Evolutionary conservation across 108 stramenopile species (phyloP).

Genomic region (Cyclostephanos invisitatus): DNA sequence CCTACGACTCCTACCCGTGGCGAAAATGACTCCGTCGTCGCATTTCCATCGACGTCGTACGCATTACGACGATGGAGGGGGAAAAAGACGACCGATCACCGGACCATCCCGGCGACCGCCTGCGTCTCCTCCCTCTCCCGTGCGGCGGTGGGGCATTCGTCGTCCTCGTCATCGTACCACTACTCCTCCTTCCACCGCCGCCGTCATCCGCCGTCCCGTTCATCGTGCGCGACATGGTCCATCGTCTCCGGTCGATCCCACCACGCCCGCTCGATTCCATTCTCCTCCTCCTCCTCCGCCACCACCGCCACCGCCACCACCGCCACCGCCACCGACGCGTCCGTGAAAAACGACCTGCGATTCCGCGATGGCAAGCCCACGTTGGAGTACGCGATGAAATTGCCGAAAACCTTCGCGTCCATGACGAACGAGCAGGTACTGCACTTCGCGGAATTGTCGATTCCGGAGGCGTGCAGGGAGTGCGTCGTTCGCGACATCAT

Average conservation of each 20-base stretch:
- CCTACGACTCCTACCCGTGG: too few species aligned
- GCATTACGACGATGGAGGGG: neutral
- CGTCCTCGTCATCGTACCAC: neutral
- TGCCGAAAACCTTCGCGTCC: constrained; percentile 36
- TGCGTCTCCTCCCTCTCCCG: neutral
- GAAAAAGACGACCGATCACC: too few species aligned
- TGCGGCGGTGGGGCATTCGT: neutral
- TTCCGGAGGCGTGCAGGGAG: constrained; percentile 46
- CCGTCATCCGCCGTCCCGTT: neutral
- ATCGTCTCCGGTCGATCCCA: neutral
- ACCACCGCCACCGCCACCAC: too few species aligned
- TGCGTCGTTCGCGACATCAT: constrained; percentile 39
- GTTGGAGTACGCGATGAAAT: constrained; percentile 25
- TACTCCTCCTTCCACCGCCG: constrained; percentile 8
- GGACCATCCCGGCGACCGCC: neutral
- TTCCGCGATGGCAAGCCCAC: constrained; percentile 39
- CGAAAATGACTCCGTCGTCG: neutral
- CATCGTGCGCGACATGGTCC: neutral
- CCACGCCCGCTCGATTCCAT: too few species aligned
- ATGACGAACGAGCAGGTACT: constrained; percentile 44
- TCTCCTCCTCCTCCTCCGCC: too few species aligned
- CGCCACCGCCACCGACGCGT: neutral
- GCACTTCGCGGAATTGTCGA: constrained; percentile 24
- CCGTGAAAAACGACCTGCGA: neutral
- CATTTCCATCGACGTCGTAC: neutral